Percentiles rank a stretch among this genome's conserved stretches.
These are phyloP conservation scores for Ceratobasidium papillatum DNA, from an alignment of 1,284 basidiomycete genomes.

Conservation along the genomic window DNA sequence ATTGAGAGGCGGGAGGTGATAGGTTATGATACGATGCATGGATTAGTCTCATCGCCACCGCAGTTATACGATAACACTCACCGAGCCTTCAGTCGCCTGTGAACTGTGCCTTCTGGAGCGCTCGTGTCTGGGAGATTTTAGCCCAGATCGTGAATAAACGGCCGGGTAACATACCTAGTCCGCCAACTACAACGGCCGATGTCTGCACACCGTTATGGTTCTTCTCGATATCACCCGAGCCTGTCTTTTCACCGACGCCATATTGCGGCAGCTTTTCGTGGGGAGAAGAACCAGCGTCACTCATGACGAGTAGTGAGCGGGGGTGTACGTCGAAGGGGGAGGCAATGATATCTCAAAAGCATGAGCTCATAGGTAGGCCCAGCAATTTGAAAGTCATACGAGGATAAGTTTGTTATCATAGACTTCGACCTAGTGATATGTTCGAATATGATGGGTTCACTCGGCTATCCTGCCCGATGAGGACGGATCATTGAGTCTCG, in stretches of 20 bases:
- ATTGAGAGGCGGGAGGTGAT: no score
- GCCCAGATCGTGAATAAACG: not conserved
- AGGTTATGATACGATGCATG: no score
- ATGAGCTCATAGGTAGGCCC: conserved; percentile 20
- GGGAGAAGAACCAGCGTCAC: conserved; percentile 11
- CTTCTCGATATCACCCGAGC: not conserved
- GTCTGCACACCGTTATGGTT: not conserved
- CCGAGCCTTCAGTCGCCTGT: conserved; percentile 9
- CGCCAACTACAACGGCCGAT: not conserved
- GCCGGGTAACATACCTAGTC: not conserved
- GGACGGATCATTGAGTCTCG: conserved; percentile 1
- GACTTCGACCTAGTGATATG: conserved; percentile 4
- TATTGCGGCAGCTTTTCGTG: not conserved
- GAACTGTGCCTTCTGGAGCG: not conserved
- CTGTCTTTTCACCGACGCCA: conserved; percentile 10
- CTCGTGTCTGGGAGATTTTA: not conserved
- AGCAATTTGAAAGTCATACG: not conserved
- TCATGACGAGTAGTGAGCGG: conserved; percentile 9
- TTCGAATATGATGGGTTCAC: conserved; percentile 10
- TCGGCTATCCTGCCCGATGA: conserved; percentile 25
- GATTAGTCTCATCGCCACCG: no score
- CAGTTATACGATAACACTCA: no score
- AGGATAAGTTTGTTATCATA: conserved; percentile 32
- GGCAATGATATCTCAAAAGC: conserved; percentile 19
- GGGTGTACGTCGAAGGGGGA: conserved; percentile 1